Evolutionary conservation across 2,329 filamentous ascomycete species (phyloP).

Genomic region (Volutella citrinella): DNA sequence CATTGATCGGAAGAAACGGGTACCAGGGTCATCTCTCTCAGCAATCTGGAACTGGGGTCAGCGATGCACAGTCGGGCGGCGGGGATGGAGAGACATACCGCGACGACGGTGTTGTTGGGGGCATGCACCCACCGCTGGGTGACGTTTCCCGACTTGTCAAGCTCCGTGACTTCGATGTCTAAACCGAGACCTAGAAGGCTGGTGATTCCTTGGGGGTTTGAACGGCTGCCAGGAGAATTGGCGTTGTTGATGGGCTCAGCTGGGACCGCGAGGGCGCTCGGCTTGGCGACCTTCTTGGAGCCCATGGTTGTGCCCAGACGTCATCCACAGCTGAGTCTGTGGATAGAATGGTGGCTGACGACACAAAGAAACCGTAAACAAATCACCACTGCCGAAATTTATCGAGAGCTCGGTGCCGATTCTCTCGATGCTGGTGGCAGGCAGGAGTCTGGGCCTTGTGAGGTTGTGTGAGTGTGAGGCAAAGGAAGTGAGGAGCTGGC

Average conservation of each 20-base stretch:
- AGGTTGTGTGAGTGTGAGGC: too few relatives aligned
- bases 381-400: too few relatives aligned
- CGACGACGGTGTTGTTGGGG: constrained; percentile 20
- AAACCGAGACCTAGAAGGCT: constrained; percentile 20
- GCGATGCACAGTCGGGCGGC: neutral
- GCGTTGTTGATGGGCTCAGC: constrained; percentile 1
- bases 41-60: constrained; percentile 18
- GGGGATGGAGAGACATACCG: constrained; percentile 18
- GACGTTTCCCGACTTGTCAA: constrained; percentile 36
- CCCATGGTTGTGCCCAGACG: too few relatives aligned
- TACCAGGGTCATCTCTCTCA: constrained; percentile 17
- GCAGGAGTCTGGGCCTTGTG: too few relatives aligned
- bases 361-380: too few relatives aligned
- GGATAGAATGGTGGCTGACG: too few relatives aligned
- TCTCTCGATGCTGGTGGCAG: too few relatives aligned
- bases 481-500: too few relatives aligned
- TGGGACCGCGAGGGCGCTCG: neutral
- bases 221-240: neutral
- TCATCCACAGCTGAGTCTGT: too few relatives aligned
- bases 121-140: constrained; percentile 34
- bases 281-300: too few relatives aligned
- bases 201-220: constrained; percentile 18
- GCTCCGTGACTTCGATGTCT: constrained; percentile 32
- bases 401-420: too few relatives aligned
- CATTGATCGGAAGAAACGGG: constrained; percentile 26